Percentiles rank a stretch among this genome's conserved stretches.
Evolutionary conservation across 805 yeast genomes (phyloP).

Genomic region (Priceomyces fermenticarens): DNA sequence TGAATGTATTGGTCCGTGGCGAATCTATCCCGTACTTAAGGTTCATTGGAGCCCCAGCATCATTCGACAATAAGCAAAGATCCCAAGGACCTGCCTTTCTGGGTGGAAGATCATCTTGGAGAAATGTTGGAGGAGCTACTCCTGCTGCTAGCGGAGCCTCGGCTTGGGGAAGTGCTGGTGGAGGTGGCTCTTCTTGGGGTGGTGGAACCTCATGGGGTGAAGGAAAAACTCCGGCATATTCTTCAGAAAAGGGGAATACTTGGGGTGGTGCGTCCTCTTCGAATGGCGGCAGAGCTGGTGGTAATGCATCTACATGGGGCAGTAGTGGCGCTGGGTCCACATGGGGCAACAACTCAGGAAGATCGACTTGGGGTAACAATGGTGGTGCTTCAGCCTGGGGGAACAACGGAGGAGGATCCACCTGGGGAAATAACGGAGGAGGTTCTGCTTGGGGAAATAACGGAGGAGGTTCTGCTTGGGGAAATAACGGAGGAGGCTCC

Average conservation of each 20-base stretch:
- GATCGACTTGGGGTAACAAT: constrained; percentile 31
- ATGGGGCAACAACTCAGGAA: constrained; percentile 30
- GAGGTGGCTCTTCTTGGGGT: constrained; percentile 29
- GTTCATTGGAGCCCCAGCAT: constrained; percentile 53
- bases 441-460: constrained; percentile 11
- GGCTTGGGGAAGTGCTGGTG: constrained; percentile 10
- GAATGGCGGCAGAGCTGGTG: constrained; percentile 37
- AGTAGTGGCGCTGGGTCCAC: constrained; percentile 7
- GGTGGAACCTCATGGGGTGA: constrained; percentile 21
- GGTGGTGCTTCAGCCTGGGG: background rate
- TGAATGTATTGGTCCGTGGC: constrained; percentile 70
- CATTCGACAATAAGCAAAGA: constrained; percentile 8
- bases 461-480: constrained; percentile 42
- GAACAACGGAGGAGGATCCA: constrained; percentile 38
- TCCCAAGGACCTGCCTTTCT: constrained; percentile 33
- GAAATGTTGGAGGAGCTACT: constrained; percentile 19
- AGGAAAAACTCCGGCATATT: constrained; percentile 24
- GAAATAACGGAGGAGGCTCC: constrained; percentile 12
- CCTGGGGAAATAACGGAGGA: constrained; percentile 22
- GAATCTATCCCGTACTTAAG: constrained; percentile 75
- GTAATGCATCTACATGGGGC: constrained; percentile 44
- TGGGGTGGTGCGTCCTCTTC: constrained; percentile 50
- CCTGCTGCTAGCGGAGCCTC: constrained; percentile 30
- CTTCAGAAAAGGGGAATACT: constrained; percentile 14
- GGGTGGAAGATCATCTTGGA: constrained; percentile 56